A percentile compares a stretch with the other conserved stretches of the same genome.
phyloP scores from a whole-genome alignment of 2,329 filamentous ascomycete species.

The Thermochaetoides dissita region DNA sequence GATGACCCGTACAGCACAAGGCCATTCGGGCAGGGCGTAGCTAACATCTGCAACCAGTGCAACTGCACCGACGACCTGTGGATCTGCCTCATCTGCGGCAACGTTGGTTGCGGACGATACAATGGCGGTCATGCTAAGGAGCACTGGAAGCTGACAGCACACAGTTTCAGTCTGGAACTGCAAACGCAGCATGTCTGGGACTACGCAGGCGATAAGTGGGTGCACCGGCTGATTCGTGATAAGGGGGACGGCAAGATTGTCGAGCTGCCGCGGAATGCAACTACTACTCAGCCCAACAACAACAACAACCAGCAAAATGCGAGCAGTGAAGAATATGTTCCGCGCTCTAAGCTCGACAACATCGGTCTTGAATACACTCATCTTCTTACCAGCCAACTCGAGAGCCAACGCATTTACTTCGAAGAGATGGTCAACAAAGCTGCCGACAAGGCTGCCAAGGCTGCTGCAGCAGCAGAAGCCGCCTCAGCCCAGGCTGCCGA shows the following conservation, averaged over 20 bases:
- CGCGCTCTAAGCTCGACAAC: constrained; percentile 53
- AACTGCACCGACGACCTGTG: constrained; percentile 72
- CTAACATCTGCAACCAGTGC: constrained; percentile 69
- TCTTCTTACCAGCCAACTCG: constrained; percentile 80
- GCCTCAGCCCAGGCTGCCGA: constrained; percentile 38
- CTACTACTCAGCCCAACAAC: constrained; percentile 13
- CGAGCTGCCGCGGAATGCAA: constrained; percentile 51
- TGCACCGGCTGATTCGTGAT: constrained; percentile 85
- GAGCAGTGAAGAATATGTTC: constrained; percentile 53
- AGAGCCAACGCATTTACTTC: constrained; percentile 85
- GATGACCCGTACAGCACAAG: constrained; percentile 36
- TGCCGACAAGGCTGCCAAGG: constrained; percentile 73
- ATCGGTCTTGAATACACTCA: constrained; percentile 93
- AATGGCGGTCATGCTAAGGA: constrained; percentile 87
- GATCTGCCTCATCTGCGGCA: constrained; percentile 90
- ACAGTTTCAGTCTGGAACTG: constrained; percentile 86
- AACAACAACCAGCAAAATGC: constrained; percentile 8
- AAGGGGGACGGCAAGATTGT: constrained; percentile 88
- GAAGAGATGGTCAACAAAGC: constrained; percentile 83
- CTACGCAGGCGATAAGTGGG: constrained; percentile 89
- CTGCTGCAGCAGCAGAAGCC: constrained; percentile 51
- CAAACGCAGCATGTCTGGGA: constrained; percentile 96
- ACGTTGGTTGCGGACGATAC: constrained; percentile 86
- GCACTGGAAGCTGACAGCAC: constrained; percentile 79
- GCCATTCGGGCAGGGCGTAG: constrained; percentile 44